phyloP scores from a whole-genome alignment of 2,329 filamentous ascomycete genomes.

The Plenodomus biglobosus region DNA sequence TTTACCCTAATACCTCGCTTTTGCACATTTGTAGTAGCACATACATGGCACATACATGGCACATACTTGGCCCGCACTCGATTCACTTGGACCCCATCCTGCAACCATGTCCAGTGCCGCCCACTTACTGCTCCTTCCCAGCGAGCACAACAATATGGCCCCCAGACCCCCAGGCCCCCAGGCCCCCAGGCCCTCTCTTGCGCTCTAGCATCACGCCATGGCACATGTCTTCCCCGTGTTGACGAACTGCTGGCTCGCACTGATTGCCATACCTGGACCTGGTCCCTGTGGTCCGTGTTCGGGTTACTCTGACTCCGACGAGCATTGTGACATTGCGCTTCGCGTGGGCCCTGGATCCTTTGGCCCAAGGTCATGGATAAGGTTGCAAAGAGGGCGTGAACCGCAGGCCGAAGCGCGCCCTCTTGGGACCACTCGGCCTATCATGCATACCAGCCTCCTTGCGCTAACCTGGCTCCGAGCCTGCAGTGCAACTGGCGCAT shows the following conservation, averaged over 20 bases:
- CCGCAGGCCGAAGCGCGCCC: constrained; percentile 22
- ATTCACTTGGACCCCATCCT: not conserved
- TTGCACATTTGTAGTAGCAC: too few relatives aligned
- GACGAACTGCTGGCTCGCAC: constrained; percentile 16
- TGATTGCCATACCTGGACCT: constrained; percentile 31
- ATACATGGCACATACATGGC: too few relatives aligned
- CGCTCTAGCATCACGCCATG: not conserved
- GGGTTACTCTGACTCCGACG: constrained; percentile 17
- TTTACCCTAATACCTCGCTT: too few relatives aligned
- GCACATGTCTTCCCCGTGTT: not conserved
- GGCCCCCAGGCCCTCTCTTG: not conserved
- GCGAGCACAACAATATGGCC: not conserved
- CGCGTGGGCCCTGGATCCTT: constrained; percentile 34
- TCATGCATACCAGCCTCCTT: constrained; percentile 2
- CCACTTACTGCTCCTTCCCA: not conserved
- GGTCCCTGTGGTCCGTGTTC: constrained; percentile 18
- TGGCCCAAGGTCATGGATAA: constrained; percentile 41
- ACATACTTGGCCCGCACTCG: too few relatives aligned
- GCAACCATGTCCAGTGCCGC: not conserved
- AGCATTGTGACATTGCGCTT: constrained; percentile 17
- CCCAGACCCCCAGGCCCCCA: too few relatives aligned
- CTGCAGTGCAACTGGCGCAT: constrained; percentile 29
- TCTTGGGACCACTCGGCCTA: constrained; percentile 16
- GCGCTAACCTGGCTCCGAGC: constrained; percentile 6
- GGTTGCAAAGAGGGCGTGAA: constrained; percentile 35